phyloP scores from a whole-genome alignment of 805 yeast species.

The Suhomyces tanzawaensis region DNA sequence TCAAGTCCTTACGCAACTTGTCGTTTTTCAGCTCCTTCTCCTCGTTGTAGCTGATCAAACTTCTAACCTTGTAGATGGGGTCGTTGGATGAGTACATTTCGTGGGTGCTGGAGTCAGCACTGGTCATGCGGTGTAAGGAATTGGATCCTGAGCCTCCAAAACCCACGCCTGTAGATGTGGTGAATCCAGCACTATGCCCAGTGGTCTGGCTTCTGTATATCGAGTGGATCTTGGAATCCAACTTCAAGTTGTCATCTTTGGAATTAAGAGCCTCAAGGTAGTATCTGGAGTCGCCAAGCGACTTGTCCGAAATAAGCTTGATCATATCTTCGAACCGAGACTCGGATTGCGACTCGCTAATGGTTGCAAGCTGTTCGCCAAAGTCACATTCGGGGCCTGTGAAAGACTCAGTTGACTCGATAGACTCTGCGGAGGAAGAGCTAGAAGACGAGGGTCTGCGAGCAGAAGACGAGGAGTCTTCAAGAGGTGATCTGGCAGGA shows the following conservation, averaged over 20 bases:
- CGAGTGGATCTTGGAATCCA: conserved; percentile 34
- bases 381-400: conserved; percentile 3
- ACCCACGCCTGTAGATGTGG: conserved; percentile 1
- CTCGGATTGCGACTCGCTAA: conserved; percentile 4
- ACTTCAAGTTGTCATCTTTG: conserved; percentile 19
- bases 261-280: conserved; percentile 24
- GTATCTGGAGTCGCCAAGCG: conserved; percentile 24
- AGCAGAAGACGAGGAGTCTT: background rate
- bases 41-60: conserved; percentile 35
- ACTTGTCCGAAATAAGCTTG: conserved; percentile 22
- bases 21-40: conserved; percentile 24
- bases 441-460: background rate
- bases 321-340: conserved; percentile 22
- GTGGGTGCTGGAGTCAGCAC: conserved; percentile 9
- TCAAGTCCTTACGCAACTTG: conserved; percentile 9
- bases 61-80: conserved; percentile 40
- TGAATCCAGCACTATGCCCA: conserved; percentile 8
- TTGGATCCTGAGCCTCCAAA: background rate
- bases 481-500: no score
- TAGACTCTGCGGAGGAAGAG: conserved; percentile 3
- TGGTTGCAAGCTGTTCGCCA: conserved; percentile 1
- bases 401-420: conserved; percentile 7
- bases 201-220: conserved; percentile 28
- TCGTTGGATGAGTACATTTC: conserved; percentile 11
- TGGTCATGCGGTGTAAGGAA: conserved; percentile 7